These are phyloP conservation scores for Symbiodinium pilosum DNA, from an alignment of 73 alveolate species.

Conservation along the genomic window DNA sequence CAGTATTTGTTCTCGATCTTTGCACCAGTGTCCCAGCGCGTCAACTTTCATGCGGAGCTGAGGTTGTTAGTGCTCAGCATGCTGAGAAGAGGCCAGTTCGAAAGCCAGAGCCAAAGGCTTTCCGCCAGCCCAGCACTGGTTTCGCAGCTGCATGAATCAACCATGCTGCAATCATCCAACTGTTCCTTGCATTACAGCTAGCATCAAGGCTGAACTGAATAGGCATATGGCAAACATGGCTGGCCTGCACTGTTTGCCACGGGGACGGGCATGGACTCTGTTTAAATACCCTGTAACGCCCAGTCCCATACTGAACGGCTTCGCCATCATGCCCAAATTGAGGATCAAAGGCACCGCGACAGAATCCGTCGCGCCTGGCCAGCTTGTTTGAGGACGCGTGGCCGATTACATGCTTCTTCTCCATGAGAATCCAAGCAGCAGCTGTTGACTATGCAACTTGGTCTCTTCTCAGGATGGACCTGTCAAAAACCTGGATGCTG, in stretches of 20 bases:
- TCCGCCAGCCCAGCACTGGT: not conserved
- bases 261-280: too few species aligned
- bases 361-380: constrained; percentile 1
- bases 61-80: too few species aligned
- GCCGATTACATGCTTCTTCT: not conserved
- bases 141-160: not conserved
- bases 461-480: not conserved
- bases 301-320: too few species aligned
- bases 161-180: not conserved
- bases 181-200: not conserved
- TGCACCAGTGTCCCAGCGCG: too few species aligned
- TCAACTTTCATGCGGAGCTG: too few species aligned
- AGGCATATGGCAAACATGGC: too few species aligned
- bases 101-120: not conserved
- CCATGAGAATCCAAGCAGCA: too few species aligned
- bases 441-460: too few species aligned
- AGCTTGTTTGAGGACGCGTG: constrained; percentile 48
- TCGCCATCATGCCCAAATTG: not conserved
- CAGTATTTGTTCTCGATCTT: too few species aligned
- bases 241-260: too few species aligned
- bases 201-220: not conserved
- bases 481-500: not conserved
- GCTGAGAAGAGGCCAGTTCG: not conserved
- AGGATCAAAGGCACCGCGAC: not conserved
- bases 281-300: too few species aligned